Base-by-base conservation (phyloP, 2,329 filamentous ascomycete species). In the Botrytis byssoidea region DNA sequence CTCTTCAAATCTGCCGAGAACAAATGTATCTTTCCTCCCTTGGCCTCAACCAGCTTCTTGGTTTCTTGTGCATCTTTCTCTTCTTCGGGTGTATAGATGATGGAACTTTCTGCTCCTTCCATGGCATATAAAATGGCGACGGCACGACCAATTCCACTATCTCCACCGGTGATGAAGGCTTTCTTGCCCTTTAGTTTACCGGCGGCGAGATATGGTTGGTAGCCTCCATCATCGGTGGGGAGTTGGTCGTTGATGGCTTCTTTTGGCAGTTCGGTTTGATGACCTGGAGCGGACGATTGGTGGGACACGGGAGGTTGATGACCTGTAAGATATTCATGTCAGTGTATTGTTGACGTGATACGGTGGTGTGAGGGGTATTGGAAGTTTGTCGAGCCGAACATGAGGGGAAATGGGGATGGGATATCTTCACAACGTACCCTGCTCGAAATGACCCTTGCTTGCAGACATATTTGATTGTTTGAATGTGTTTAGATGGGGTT, bases 161-260 rank as follows among this genome's bases (percentile, higher is more conserved):
- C 93, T 5, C 93, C 93, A 25, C 93, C 93, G 0, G 93, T 95
- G 79, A 96, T 95, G 74, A 96, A 83, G 12, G 93, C 92, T 74
- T 89, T 92, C 82, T 91, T 93, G 75, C 90, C 92, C 78, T 88
- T 83, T 10, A 96, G 88, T 83, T 96, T 97, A 67, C 89, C 90
- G 1, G 93, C 91, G 6, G 92, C 88, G 80, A 90, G 90, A 84
- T 96, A 95, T 66, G 87, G 87, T 78, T 92, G 88, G 77, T 88
- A 90, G 20, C 89, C 89, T 55, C 91, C 91, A 74, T 92, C 88
- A 29, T 88, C 86, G 8, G 89, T 90, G 0, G 93, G 93, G 3
- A 95, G 82, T 74, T 91, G 85, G 72, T 91, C 89, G 73, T 88
- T 89, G 57, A 73, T 71, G 29, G 72, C 66, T 64, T 70, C 55